Evolutionary conservation across 1,139 yeast genomes (phyloP).

Genomic region (Pichia sp.): DNA sequence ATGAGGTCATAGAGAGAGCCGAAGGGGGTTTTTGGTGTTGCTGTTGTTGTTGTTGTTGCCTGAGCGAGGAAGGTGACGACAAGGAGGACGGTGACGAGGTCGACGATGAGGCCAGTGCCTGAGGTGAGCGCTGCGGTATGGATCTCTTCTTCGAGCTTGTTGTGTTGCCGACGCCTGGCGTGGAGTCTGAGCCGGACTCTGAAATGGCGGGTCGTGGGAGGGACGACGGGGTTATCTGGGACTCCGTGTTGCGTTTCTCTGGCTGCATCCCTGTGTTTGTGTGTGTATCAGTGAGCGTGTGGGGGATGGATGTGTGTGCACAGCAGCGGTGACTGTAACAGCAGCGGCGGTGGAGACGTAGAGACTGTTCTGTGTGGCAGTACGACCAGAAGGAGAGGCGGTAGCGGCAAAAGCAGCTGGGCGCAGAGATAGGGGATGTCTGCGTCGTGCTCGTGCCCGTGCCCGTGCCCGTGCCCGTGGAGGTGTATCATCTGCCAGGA

Average conservation of each 20-base stretch:
- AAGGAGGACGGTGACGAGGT: not conserved
- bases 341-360: too few relatives aligned
- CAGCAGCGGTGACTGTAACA: not conserved
- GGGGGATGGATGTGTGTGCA: too few relatives aligned
- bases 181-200: not conserved
- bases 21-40: not conserved
- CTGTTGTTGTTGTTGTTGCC: not conserved
- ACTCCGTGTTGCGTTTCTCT: slow-evolving; percentile 8
- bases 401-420: too few relatives aligned
- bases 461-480: too few relatives aligned
- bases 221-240: not conserved
- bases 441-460: too few relatives aligned
- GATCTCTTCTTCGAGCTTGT: not conserved
- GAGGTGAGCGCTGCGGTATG: not conserved
- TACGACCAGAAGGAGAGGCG: too few relatives aligned
- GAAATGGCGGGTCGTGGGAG: slow-evolving; percentile 1
- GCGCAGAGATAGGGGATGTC: too few relatives aligned
- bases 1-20: not conserved
- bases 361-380: too few relatives aligned
- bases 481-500: too few relatives aligned
- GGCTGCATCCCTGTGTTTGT: slow-evolving; percentile 18
- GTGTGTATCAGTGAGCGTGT: not conserved
- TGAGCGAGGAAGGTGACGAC: not conserved
- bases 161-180: not conserved
- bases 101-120: not conserved